These are phyloP conservation scores for Fusarium mundagurra DNA, from an alignment of 2,329 filamentous ascomycete species.

Conservation along the genomic window DNA sequence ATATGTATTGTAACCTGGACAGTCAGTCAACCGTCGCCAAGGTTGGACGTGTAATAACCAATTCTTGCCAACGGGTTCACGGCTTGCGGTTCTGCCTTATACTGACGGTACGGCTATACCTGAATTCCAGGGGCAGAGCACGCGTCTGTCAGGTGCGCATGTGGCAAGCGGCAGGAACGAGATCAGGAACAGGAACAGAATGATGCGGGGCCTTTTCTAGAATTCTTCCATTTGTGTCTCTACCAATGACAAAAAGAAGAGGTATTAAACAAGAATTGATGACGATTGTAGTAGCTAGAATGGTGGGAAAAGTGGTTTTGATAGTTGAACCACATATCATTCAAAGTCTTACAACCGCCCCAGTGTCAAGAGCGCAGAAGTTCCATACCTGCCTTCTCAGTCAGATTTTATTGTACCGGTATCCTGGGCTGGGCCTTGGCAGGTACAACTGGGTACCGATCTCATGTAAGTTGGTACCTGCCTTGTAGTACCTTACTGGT, in stretches of 20 bases:
- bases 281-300: background rate
- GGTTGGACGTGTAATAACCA: background rate
- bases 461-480: background rate
- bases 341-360: background rate
- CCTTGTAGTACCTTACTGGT: background rate
- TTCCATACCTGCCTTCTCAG: background rate
- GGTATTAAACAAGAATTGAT: background rate
- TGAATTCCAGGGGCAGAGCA: conserved; percentile 15
- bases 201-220: conserved; percentile 42
- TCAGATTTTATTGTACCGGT: background rate
- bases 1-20: background rate
- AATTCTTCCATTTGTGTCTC: conserved; percentile 36
- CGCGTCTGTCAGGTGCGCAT: conserved; percentile 19
- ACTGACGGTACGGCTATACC: background rate
- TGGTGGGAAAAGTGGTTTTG: background rate
- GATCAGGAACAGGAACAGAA: conserved; percentile 37
- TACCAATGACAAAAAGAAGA: conserved; percentile 22
- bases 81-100: background rate
- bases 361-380: background rate
- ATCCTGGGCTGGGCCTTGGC: background rate
- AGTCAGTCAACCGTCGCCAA: background rate
- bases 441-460: background rate
- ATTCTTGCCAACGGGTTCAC: background rate
- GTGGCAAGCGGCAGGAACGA: conserved; percentile 33
- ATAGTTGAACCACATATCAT: background rate